Evolutionary conservation across 2,329 filamentous ascomycete species (phyloP), one percentile per base, ranked within the genome.

Genomic region (Trichophyton rubrum): DNA sequence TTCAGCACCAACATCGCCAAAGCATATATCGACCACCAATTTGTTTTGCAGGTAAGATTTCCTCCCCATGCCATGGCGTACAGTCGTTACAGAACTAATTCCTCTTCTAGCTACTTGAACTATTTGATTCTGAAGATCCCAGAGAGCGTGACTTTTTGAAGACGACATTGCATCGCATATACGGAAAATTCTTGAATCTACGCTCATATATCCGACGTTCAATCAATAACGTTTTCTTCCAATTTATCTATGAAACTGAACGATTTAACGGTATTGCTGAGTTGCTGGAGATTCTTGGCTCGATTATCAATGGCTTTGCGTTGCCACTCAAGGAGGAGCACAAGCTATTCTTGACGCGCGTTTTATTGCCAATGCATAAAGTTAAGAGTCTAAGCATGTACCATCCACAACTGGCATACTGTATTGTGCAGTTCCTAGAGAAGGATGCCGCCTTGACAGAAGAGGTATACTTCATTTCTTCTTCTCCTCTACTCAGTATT

Each of bases 1-100:
- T 99, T 99, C 82, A 99, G 97, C 79, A 99, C 93, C 67, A 99
- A 99, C 76, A 96, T 96, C 69, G 93, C 93, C 67, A 99, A 99
- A 78, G 88, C 91, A 64, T 96, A 96, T 74, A 99, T 99, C 73
- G 93, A 99, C 71, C 93, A 99, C 74, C 89, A 89, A 73, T 99
- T 99, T 71, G 93, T 99, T 53, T 82, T 99, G 63, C 90, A 85
- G 73, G 81, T 83, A 74, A 68, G 74, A 70, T 40, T 53, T 5
- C 17, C 15, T 47, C 17, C 13, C 41, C 56, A 27, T 60, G 64
- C 0, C 11, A 13, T 13, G 65, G 66, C 68, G 56, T 7, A 40
- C 41, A 7, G 27, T n/a, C 41, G 45, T 35, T 38, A 8, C 35
- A 15, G 43, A 61, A 15, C 47, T 60, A 35, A 64, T 30, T 43